Conservation (phyloP, 768 basidiomycete genomes). For the Tephrocybe sp. region DNA sequence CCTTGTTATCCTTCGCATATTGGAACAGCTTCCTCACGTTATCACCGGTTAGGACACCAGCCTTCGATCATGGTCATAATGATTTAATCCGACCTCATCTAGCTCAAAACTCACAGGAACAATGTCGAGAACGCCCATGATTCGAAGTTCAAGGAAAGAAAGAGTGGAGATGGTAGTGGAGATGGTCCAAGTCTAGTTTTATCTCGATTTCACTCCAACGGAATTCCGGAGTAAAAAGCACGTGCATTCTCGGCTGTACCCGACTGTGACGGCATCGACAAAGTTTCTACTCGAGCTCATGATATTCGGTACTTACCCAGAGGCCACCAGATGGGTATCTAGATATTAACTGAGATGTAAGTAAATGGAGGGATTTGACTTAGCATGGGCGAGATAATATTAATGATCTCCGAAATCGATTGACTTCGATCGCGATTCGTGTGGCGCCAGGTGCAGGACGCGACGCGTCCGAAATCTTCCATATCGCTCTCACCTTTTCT, state of each 20-base stretch:
- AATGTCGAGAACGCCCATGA: slow-evolving; percentile 81
- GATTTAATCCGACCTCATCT: slow-evolving; percentile 1
- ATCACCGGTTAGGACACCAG: slow-evolving; percentile 94
- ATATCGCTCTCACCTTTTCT: no score
- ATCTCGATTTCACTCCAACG: neutral
- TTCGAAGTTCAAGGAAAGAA: slow-evolving; percentile 13
- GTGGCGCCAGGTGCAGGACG: no score
- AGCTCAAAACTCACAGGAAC: slow-evolving; percentile 62
- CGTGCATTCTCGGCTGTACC: neutral
- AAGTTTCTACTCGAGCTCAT: no score
- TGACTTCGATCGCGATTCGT: no score
- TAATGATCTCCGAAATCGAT: no score
- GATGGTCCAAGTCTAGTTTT: slow-evolving; percentile 7
- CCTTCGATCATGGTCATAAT: slow-evolving; percentile 40
- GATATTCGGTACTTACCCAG: no score
- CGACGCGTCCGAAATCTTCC: no score
- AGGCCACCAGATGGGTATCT: no score
- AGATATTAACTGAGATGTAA: no score
- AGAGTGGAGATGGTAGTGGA: slow-evolving; percentile 7
- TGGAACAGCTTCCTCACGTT: slow-evolving; percentile 94
- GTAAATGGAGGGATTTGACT: no score
- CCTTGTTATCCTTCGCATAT: slow-evolving; percentile 88
- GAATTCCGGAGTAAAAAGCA: neutral
- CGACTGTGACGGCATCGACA: neutral
- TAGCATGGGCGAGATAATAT: no score